Percentiles rank a stretch among this genome's conserved stretches.
phyloP scores from a whole-genome alignment of 2,329 filamentous ascomycete genomes.

The Xylaria sp. region DNA sequence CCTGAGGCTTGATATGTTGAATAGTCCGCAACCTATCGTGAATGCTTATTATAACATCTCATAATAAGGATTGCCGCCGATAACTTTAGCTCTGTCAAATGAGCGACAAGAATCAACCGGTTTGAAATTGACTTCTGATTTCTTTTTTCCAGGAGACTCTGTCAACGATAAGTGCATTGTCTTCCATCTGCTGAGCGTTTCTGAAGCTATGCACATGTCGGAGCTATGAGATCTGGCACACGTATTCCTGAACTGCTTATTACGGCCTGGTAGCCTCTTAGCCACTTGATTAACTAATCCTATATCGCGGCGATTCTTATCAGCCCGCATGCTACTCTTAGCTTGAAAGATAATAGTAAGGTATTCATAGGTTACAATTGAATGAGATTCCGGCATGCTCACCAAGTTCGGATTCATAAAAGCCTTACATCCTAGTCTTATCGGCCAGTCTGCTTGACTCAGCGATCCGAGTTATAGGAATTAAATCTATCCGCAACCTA shows the following conservation, averaged over 20 bases:
- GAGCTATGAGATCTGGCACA: background rate
- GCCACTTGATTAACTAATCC: constrained; percentile 1
- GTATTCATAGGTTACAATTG: constrained; percentile 6
- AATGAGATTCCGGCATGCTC: background rate
- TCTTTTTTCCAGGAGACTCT: background rate
- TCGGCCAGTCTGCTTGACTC: background rate
- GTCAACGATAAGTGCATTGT: background rate
- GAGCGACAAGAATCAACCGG: background rate
- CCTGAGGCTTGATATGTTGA: background rate
- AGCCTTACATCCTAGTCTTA: background rate
- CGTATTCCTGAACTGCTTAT: background rate
- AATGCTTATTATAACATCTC: background rate
- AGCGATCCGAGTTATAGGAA: too few relatives aligned
- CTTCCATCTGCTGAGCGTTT: background rate
- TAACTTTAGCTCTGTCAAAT: background rate
- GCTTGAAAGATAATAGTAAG: background rate
- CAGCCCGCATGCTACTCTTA: background rate
- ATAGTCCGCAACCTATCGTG: background rate
- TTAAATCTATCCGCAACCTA: too few relatives aligned
- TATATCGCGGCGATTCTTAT: constrained; percentile 1
- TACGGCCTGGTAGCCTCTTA: background rate
- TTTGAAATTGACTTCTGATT: background rate
- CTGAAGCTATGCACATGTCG: background rate
- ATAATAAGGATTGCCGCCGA: background rate
- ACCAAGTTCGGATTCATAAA: background rate